A percentile compares a stretch with the other conserved stretches of the same genome.
Conservation (phyloP, 2,329 filamentous ascomycete species). For the Penicillium sp. region DNA sequence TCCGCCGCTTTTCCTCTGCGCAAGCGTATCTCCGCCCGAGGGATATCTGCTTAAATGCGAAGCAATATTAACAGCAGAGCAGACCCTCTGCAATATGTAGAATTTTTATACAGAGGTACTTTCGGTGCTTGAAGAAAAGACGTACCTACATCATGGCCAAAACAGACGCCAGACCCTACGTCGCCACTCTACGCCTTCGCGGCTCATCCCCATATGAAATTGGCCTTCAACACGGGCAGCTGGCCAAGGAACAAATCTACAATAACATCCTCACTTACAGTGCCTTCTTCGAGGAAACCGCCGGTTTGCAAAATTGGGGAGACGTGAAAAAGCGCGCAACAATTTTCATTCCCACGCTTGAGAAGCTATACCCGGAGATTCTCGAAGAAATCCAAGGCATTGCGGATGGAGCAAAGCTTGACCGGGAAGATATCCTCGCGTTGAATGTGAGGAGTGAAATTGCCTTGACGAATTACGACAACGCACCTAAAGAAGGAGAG, state of each 20-base stretch:
- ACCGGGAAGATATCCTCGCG: neutral
- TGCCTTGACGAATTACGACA: constrained; percentile 3
- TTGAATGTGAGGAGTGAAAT: constrained; percentile 9
- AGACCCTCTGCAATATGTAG: no score
- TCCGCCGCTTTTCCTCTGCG: no score
- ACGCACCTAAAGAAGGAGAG: neutral
- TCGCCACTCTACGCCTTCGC: neutral
- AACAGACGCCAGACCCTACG: neutral
- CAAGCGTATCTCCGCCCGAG: no score
- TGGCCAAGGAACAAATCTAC: neutral
- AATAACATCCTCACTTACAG: constrained; percentile 1
- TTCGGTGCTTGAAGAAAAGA: no score
- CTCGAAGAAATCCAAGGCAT: constrained; percentile 8
- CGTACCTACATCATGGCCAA: neutral
- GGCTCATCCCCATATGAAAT: constrained; percentile 3
- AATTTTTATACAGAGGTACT: no score
- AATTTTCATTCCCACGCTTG: neutral
- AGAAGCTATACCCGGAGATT: neutral
- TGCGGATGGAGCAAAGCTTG: neutral
- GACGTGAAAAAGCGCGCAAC: neutral
- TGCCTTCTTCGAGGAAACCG: constrained; percentile 5
- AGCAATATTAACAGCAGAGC: no score
- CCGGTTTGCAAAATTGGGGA: neutral
- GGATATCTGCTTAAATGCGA: no score
- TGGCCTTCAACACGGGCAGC: constrained; percentile 1